Evolutionary conservation across 78 protist species (phyloP).

Genomic region (Dictyostelium citrinum): DNA sequence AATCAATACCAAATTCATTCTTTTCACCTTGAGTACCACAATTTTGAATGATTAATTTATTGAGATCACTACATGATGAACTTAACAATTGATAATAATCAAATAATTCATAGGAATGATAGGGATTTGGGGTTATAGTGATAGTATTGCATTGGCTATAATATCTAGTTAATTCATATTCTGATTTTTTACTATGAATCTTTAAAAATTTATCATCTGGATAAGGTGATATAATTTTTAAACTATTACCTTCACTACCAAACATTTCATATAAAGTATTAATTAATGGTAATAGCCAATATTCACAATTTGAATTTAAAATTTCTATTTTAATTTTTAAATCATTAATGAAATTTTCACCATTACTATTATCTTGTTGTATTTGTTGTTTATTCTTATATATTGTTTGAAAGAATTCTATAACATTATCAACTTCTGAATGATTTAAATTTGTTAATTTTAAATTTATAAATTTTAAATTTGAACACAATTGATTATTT

Average conservation of each 20-base stretch:
- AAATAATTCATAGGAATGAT: background rate
- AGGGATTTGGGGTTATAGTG: background rate
- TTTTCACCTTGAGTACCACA: background rate
- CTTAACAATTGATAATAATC: background rate
- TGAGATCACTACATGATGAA: background rate
- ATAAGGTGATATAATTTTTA: background rate
- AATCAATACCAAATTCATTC: background rate
- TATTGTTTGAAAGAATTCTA: background rate
- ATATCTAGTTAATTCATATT: background rate
- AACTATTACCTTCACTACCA: background rate
- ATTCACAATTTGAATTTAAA: background rate
- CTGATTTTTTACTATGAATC: background rate
- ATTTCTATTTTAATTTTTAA: background rate
- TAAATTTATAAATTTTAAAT: background rate
- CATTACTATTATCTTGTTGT: background rate
- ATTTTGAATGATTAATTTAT: background rate
- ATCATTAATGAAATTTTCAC: background rate
- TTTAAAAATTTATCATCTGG: conserved; percentile 1
- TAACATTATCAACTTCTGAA: background rate
- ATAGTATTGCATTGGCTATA: background rate
- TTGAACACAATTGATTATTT: background rate
- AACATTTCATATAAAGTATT: background rate
- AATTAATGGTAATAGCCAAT: background rate
- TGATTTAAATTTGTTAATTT: background rate
- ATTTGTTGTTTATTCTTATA: background rate